Evolutionary conservation across 2,329 filamentous ascomycete species (phyloP), one percentile per base, ranked within the genome.

Genomic region (Exserohilum rostratum): DNA sequence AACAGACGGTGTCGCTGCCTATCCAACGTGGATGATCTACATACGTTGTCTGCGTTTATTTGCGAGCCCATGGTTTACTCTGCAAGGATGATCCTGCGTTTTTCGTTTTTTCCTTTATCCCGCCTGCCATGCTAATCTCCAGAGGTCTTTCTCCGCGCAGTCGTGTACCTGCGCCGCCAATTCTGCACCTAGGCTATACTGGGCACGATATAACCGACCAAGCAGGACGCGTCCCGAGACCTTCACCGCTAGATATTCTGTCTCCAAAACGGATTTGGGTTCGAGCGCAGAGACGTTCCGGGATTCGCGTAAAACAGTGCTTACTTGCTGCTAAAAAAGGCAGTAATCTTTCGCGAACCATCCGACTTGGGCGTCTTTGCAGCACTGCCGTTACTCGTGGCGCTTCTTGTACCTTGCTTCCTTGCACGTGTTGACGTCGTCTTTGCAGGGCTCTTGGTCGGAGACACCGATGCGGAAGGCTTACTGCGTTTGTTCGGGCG

Each of bases 341-440:
- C 81, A 31, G 83, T 85, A 54, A 86, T 85, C 68, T 82, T 82
- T 62, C 83, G 79, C 51, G 80, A 85, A 13, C 83, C 81, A 60
- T 79, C 76, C 27, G 72, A 70, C 45, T 83, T 59, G 74, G 73
- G 54, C 9, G 67, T 71, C 66, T 82, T 83, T 38, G 75, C 67
- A 38, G 77, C 72, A 46, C 76, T 82, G 31, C 77, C 72, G 65
- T 87, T 87, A 60, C 78, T 83, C 5, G 82, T 85, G 30, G 84
- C 83, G 71, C 83, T 86, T 61, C 80, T 78, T 42, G 76, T 79
- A 25, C 59, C 62, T 54, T 66, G 65, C 70, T 83, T 83, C 62
- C 75, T 77, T 46, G 59, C 63, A 35, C 66, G 55, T 3, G 67
- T 69, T 29, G 50, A 52, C 34, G 29, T 15, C 12, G 25, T 54